Evolutionary conservation across 805 yeast genomes (phyloP).

Genomic region (Nakazawaea molendinolei): DNA sequence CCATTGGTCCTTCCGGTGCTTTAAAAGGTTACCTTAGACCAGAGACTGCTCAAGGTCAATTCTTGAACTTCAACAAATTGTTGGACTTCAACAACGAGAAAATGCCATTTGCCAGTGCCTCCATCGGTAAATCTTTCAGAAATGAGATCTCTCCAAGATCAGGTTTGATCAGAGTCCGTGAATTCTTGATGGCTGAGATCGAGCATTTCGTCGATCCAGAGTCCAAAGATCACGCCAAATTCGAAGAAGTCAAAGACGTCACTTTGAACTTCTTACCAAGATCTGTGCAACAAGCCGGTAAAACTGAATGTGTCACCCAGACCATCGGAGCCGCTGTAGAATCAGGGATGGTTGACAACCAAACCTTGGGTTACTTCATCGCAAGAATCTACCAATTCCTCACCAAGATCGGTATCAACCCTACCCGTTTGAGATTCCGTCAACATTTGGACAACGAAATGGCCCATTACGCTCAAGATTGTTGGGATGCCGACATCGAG

Average conservation of each 20-base stretch:
- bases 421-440: constrained; percentile 82
- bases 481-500: constrained; percentile 98
- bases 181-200: constrained; percentile 98
- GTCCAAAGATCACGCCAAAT: constrained; percentile 77
- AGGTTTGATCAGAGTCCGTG: constrained; percentile 96
- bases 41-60: constrained; percentile 99
- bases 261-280: constrained; percentile 77
- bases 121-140: constrained; percentile 97
- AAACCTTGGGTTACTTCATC: constrained; percentile 94
- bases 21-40: constrained; percentile 95
- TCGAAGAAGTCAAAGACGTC: constrained; percentile 67
- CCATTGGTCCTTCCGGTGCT: constrained; percentile 97
- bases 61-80: constrained; percentile 88
- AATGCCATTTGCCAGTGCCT: constrained; percentile 99
- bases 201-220: constrained; percentile 97
- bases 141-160: constrained; percentile 98
- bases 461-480: constrained; percentile 99
- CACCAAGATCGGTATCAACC: constrained; percentile 84
- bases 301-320: constrained; percentile 54
- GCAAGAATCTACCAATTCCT: constrained; percentile 89
- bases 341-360: constrained; percentile 86
- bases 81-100: constrained; percentile 90
- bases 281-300: constrained; percentile 82
- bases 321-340: constrained; percentile 88
- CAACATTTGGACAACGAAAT: constrained; percentile 98